A percentile compares a stretch with the other conserved stretches of the same genome.
Evolutionary conservation across 441 rosid species (phyloP).

Genomic region (Eruca vesicaria): DNA sequence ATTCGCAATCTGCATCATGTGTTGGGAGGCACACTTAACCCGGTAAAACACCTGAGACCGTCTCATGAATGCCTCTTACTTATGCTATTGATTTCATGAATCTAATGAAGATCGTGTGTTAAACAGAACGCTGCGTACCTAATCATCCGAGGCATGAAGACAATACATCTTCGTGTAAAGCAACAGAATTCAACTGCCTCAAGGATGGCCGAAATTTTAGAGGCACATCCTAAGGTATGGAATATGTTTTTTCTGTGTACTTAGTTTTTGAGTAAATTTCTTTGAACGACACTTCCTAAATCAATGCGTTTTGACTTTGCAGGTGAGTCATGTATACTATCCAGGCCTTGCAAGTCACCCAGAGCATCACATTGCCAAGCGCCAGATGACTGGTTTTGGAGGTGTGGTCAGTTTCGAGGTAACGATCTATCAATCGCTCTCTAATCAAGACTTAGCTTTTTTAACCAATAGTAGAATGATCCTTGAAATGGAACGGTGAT

Average conservation of each 20-base stretch:
- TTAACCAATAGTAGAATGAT: not conserved
- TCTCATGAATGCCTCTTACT: not conserved
- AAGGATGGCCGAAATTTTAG: constrained; percentile 98
- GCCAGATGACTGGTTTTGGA: constrained; percentile 97
- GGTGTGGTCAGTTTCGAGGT: constrained; percentile 99
- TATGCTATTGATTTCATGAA: not conserved
- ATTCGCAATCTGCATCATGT: constrained; percentile 78
- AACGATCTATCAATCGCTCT: not conserved
- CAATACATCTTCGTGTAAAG: constrained; percentile 99
- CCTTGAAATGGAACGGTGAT: not conserved
- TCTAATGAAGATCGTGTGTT: constrained; percentile 3
- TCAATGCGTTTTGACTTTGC: constrained; percentile 18
- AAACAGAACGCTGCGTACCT: constrained; percentile 87
- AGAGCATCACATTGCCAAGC: too few species aligned
- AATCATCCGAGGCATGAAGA: constrained; percentile 85
- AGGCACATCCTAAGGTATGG: constrained; percentile 96
- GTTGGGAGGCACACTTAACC: constrained; percentile 66
- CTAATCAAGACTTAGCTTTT: not conserved
- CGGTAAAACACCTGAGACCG: not conserved
- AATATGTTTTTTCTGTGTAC: not conserved
- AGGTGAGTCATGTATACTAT: too few species aligned
- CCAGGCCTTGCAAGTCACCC: too few species aligned
- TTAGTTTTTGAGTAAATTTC: not conserved
- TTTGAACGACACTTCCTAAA: not conserved
- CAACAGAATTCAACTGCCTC: constrained; percentile 89